Evolutionary conservation across 805 yeast genomes (phyloP), one percentile per base, ranked within the genome.

Genomic region (Ogataea glucozyma): DNA sequence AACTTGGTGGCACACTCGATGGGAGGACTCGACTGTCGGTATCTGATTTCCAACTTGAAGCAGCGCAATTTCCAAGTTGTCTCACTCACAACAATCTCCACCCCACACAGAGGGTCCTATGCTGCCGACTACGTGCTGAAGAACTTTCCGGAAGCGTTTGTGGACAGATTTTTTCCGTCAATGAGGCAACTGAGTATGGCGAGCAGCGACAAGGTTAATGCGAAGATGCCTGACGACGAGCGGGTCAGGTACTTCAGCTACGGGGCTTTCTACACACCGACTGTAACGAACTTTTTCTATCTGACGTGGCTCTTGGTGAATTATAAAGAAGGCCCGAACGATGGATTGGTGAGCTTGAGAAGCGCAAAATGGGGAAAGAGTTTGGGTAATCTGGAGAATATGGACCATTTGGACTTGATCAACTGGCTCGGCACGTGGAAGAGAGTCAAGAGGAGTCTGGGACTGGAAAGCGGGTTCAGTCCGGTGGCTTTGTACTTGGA

Each of bases 11-110:
- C 93, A 5, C 97, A 89, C 59, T 88, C 96, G 0, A 88, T 89
- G 97, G 97, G 97, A 4, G 97, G 97, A 0, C 66, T 89, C 22
- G 97, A 90, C 57, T 78, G 89, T 24, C 67, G 97, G 39, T 87
- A 81, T 58, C 62, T 90, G 50, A 85, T 88, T 2, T 73, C 86
- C 0, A 68, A 75, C 37, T 58, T 85, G 3, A 62, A 69, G 36
- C 66, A 72, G 19, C 58, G 66, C 26, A 64, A 72, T 31, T 83
- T 78, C 52, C 67, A 78, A 51, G 84, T 90, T 7, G 78, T 73
- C 1, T 84, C 93, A 31, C 66, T 89, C 21, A 88, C 97, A 1
- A 89, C 97, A 0, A 72, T 89, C 0, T 78, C 93, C 0, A 87
- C 97, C 0, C 97, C 97, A 0, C 97, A 89, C 65, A 78, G 73